phyloP scores from a whole-genome alignment of 139 green algal genomes.

The Astrephomene gubernaculifera region DNA sequence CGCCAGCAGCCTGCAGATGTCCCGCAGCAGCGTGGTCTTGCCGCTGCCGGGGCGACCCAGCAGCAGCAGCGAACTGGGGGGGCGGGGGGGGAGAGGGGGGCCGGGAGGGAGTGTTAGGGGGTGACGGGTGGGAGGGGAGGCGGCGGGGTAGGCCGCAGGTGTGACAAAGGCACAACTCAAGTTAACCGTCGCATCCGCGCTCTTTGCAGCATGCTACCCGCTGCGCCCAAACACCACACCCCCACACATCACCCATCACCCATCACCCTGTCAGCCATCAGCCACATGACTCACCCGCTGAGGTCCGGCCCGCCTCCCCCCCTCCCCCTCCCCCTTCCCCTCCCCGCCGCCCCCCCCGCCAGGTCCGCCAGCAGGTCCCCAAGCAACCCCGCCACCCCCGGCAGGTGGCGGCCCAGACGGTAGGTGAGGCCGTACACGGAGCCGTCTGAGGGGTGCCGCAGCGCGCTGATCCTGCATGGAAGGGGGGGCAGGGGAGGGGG shows the following conservation, averaged over 20 bases:
- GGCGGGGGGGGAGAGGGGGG: not conserved
- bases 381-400: conserved; percentile 53
- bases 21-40: conserved; percentile 72
- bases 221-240: no score
- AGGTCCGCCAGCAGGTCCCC: conserved; percentile 69
- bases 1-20: conserved; percentile 58
- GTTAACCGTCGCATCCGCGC: no score
- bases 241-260: not conserved
- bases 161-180: no score
- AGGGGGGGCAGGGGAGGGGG: conserved; percentile 38
- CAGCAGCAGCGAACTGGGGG: conserved; percentile 44
- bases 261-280: no score
- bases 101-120: not conserved
- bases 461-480: conserved; percentile 33
- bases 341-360: not conserved
- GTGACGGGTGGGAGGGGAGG: no score
- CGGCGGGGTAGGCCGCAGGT: no score
- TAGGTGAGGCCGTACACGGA: conserved; percentile 75
- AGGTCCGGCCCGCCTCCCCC: not conserved
- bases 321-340: not conserved
- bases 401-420: conserved; percentile 72
- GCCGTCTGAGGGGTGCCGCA: not conserved
- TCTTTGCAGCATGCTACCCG: no score
- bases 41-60: conserved; percentile 47
- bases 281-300: no score